These are phyloP conservation scores for Lipomyces chichibuensis DNA, from an alignment of 805 yeast species.

Conservation along the genomic window DNA sequence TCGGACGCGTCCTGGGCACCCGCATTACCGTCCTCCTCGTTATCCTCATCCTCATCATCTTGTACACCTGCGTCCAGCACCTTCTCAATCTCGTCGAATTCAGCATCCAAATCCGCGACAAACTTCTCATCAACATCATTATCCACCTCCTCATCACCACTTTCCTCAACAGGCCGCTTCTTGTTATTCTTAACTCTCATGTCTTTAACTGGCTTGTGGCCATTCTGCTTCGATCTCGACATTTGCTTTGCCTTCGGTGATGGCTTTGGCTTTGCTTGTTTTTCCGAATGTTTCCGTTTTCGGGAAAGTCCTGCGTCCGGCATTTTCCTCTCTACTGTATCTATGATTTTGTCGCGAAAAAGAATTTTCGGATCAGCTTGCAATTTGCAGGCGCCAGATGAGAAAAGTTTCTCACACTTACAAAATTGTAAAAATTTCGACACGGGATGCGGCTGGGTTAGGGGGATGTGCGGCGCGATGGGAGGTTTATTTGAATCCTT, in stretches of 20 bases:
- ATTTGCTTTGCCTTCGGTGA: not conserved
- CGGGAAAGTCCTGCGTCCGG: constrained; percentile 3
- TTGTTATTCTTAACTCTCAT: not conserved
- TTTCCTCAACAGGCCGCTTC: constrained; percentile 1
- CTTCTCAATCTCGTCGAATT: constrained; percentile 24
- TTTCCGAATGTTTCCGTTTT: constrained; percentile 1
- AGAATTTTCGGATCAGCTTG: too few relatives aligned
- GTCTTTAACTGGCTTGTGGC: not conserved
- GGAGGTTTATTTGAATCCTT: too few relatives aligned
- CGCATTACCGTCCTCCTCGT: constrained; percentile 3
- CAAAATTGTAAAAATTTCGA: too few relatives aligned
- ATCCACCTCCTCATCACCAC: constrained; percentile 4
- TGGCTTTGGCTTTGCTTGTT: not conserved
- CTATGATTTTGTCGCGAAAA: not conserved
- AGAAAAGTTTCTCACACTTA: too few relatives aligned
- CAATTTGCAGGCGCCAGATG: too few relatives aligned
- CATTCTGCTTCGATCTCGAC: not conserved
- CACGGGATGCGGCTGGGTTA: too few relatives aligned
- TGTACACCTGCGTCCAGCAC: constrained; percentile 12
- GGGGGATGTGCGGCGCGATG: too few relatives aligned
- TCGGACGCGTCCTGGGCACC: constrained; percentile 38
- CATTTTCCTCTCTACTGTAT: not conserved
- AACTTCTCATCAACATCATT: constrained; percentile 14
- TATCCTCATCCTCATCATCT: constrained; percentile 41
- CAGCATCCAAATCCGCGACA: constrained; percentile 23